These are phyloP conservation scores for Excoecaria cochinchinensis DNA, from an alignment of 345 rosid species.

Conservation along the genomic window DNA sequence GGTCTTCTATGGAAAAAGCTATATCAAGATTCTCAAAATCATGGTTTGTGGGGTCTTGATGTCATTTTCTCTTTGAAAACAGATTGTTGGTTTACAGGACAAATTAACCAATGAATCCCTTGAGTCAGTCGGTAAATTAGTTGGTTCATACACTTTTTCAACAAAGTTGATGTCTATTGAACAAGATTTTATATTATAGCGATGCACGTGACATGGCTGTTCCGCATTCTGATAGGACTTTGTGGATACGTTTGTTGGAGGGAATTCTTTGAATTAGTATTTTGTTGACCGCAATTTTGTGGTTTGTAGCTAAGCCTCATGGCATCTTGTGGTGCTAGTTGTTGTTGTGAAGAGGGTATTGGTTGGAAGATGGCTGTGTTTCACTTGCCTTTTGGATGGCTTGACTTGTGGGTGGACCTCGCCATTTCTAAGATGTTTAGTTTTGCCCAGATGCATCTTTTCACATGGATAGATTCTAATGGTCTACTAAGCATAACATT, in stretches of 20 bases:
- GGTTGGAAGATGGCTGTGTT: background rate
- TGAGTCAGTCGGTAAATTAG: background rate
- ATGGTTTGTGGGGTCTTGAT: slow-evolving; percentile 24
- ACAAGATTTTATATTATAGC: background rate
- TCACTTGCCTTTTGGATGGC: too few relatives aligned
- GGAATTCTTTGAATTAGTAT: background rate
- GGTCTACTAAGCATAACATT: too few relatives aligned
- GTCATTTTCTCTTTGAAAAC: slow-evolving; percentile 3
- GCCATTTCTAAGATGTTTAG: too few relatives aligned
- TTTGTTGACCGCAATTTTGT: slow-evolving; percentile 31
- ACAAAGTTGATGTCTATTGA: too few relatives aligned
- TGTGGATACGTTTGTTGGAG: background rate
- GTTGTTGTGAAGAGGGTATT: slow-evolving; percentile 3
- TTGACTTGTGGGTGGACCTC: too few relatives aligned
- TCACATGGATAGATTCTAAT: too few relatives aligned
- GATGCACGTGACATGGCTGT: background rate
- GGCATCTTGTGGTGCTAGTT: slow-evolving; percentile 10
- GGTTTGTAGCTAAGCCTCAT: slow-evolving; percentile 16
- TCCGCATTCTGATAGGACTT: background rate
- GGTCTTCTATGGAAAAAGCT: slow-evolving; percentile 2
- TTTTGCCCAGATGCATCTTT: too few relatives aligned
- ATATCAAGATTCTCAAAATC: slow-evolving; percentile 14
- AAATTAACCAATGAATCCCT: background rate
- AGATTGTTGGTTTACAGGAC: background rate
- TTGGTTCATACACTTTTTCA: too few relatives aligned